These are phyloP conservation scores for Ophiostoma perfectum DNA, from an alignment of 2,329 filamentous ascomycete species.

Conservation along the genomic window DNA sequence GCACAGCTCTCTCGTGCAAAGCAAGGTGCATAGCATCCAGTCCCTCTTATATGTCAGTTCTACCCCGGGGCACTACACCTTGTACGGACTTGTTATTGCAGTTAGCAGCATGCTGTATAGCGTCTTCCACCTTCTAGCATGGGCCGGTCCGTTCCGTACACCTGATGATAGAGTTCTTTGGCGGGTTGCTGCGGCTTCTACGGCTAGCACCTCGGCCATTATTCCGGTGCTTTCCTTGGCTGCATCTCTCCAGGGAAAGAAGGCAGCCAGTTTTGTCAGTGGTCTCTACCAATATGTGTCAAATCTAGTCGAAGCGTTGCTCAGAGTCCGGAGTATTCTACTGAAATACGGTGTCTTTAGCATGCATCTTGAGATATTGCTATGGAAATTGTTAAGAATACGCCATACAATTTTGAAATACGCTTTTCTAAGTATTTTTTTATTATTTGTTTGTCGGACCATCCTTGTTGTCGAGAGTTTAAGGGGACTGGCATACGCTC, in stretches of 20 bases:
- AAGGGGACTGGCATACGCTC: background rate
- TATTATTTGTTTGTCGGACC: background rate
- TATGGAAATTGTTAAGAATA: background rate
- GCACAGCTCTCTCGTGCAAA: background rate
- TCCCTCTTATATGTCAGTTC: too few species aligned
- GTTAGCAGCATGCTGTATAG: background rate
- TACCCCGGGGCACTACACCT: too few species aligned
- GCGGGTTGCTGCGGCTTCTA: background rate
- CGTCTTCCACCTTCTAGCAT: too few species aligned
- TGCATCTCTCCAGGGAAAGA: too few species aligned
- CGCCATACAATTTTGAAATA: too few species aligned
- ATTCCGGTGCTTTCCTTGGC: too few species aligned
- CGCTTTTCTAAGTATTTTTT: background rate
- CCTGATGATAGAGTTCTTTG: background rate
- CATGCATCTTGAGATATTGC: too few species aligned
- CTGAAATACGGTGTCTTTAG: too few species aligned
- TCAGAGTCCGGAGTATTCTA: too few species aligned
- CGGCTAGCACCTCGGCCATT: background rate
- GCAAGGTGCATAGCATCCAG: background rate
- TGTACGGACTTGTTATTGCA: background rate
- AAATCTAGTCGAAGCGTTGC: too few species aligned
- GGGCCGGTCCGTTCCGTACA: background rate
- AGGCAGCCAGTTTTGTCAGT: too few species aligned
- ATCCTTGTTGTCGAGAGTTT: background rate
- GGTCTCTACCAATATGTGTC: too few species aligned